phyloP scores from a whole-genome alignment of 345 rosid species.

The Zanthoxylum bungeanum region DNA sequence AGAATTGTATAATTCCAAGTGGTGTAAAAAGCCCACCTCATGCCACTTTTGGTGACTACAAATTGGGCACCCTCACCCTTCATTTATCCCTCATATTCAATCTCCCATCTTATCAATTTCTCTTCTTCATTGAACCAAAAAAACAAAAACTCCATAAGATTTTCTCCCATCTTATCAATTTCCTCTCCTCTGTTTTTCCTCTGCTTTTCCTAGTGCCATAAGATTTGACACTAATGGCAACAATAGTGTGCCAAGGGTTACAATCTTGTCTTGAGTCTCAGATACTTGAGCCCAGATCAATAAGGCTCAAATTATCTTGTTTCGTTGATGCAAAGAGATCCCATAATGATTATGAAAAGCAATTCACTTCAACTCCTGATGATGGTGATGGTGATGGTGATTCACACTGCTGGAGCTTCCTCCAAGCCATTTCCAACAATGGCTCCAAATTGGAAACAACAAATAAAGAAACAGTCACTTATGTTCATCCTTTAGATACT shows the following conservation, averaged over 20 bases:
- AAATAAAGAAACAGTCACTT: slow-evolving; percentile 18
- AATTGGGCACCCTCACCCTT: slow-evolving; percentile 38
- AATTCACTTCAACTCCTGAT: slow-evolving; percentile 1
- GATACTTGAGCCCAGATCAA: slow-evolving; percentile 47
- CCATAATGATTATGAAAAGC: slow-evolving; percentile 3
- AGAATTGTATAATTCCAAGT: slow-evolving; percentile 39
- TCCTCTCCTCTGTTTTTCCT: slow-evolving; percentile 13
- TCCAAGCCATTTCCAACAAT: slow-evolving; percentile 33
- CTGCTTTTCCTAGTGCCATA: slow-evolving; percentile 1
- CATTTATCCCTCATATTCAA: slow-evolving; percentile 29
- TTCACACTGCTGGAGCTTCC: slow-evolving; percentile 50
- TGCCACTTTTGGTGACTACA: slow-evolving; percentile 46
- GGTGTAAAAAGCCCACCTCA: slow-evolving; percentile 24
- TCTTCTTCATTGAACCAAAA: slow-evolving; percentile 1
- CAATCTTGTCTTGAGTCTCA: slow-evolving; percentile 59
- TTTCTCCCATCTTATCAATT: slow-evolving; percentile 20
- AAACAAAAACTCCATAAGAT: background rate
- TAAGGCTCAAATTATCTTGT: slow-evolving; percentile 53
- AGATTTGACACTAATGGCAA: slow-evolving; percentile 43
- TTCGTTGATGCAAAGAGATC: slow-evolving; percentile 4
- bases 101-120: slow-evolving; percentile 3
- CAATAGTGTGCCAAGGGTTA: slow-evolving; percentile 58
- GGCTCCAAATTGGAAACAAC: slow-evolving; percentile 19
- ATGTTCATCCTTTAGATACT: slow-evolving; percentile 43
- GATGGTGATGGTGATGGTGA: slow-evolving; percentile 17